Evolutionary conservation across 2,329 filamentous ascomycete genomes (phyloP).

Genomic region (Fusarium chuoi): DNA sequence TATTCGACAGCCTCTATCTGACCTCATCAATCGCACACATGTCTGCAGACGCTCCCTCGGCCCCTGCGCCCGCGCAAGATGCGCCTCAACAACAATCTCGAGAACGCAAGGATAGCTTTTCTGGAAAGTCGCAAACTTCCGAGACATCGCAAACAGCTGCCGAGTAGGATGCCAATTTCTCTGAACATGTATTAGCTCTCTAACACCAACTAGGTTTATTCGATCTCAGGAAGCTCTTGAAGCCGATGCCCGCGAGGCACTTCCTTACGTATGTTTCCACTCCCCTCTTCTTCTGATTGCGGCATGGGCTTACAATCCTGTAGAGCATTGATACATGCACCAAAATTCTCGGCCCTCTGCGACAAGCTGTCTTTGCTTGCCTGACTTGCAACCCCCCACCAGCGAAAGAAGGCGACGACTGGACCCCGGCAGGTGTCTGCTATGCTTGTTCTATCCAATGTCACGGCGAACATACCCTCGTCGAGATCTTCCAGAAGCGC

Average conservation of each 20-base stretch:
- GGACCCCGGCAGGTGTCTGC: conserved; percentile 80
- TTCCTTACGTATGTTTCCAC: conserved; percentile 80
- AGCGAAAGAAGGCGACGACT: conserved; percentile 62
- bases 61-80: conserved; percentile 36
- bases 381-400: conserved; percentile 92
- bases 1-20: background rate
- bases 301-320: conserved; percentile 30
- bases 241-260: conserved; percentile 91
- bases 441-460: conserved; percentile 98
- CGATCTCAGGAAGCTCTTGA: conserved; percentile 90
- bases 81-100: conserved; percentile 36
- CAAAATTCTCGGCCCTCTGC: conserved; percentile 84
- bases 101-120: conserved; percentile 67
- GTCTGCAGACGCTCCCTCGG: conserved; percentile 53
- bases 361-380: conserved; percentile 91
- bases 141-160: conserved; percentile 77
- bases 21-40: conserved; percentile 38
- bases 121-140: conserved; percentile 64
- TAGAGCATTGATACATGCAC: conserved; percentile 96
- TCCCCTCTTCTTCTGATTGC: background rate
- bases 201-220: conserved; percentile 72
- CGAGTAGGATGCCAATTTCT: conserved; percentile 61
- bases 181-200: background rate
- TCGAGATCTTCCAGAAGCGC: conserved; percentile 95
- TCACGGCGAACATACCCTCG: conserved; percentile 92